Evolutionary conservation across 495 filamentous ascomycete species (phyloP).

Genomic region (Ramalina intermedia): DNA sequence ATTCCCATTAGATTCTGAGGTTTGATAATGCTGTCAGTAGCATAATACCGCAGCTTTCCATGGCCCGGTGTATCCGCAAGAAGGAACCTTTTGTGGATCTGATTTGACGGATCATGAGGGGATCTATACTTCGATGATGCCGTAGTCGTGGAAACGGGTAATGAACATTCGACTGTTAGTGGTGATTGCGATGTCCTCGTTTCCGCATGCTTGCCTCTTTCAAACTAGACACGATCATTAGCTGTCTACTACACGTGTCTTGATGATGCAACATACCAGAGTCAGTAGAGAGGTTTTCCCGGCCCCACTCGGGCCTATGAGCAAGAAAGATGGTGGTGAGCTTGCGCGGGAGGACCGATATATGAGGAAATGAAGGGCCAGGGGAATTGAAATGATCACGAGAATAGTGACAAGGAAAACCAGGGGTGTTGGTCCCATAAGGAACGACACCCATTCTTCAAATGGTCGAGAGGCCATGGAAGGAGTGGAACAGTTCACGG

Average conservation of each 20-base stretch:
- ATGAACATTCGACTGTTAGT: conserved; percentile 52
- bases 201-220: conserved; percentile 10
- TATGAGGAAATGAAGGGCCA: conserved; percentile 65
- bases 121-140: conserved; percentile 58
- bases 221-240: conserved; percentile 5
- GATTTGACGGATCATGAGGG: conserved; percentile 49
- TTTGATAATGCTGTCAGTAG: conserved; percentile 27
- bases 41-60: conserved; percentile 65
- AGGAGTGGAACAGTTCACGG: conserved; percentile 8
- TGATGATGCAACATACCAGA: conserved; percentile 35
- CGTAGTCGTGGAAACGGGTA: conserved; percentile 48
- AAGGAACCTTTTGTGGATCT: conserved; percentile 54
- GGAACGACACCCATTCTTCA: conserved; percentile 10
- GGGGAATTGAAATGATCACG: conserved; percentile 56
- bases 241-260: background rate
- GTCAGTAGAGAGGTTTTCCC: conserved; percentile 85
- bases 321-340: conserved; percentile 64
- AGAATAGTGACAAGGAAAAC: conserved; percentile 51
- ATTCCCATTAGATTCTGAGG: conserved; percentile 53
- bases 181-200: conserved; percentile 79
- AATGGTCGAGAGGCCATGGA: conserved; percentile 3
- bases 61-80: conserved; percentile 86
- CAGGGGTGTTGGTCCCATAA: conserved; percentile 17
- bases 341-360: conserved; percentile 49
- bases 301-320: conserved; percentile 68